phyloP scores from a whole-genome alignment of 305 asterid genomes.

The Rubia tinctorum region DNA sequence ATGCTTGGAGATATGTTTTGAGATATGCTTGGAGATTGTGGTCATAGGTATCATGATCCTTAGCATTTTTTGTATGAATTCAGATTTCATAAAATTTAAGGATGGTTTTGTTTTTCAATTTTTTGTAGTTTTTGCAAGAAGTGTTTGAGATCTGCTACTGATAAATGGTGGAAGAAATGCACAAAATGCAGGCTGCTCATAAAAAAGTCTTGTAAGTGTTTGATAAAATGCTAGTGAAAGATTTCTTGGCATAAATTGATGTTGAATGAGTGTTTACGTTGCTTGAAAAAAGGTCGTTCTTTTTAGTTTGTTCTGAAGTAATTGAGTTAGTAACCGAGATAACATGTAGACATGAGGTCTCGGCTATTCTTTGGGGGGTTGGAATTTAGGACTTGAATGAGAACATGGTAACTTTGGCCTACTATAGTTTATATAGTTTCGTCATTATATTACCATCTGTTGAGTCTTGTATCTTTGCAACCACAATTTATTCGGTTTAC shows the following conservation, averaged over 20 bases:
- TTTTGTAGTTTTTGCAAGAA: conserved; percentile 70
- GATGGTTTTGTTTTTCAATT: neutral
- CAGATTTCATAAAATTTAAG: neutral
- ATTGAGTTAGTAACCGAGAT: neutral
- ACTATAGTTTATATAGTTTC: neutral
- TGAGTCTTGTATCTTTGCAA: neutral
- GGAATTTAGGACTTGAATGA: neutral
- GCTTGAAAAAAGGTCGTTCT: neutral
- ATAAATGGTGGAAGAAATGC: conserved; percentile 89
- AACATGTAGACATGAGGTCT: neutral
- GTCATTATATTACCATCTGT: neutral
- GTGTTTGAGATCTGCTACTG: conserved; percentile 85
- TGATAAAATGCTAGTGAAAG: too few species aligned
- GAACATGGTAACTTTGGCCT: neutral
- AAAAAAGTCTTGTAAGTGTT: conserved; percentile 6
- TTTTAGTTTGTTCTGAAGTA: too few species aligned
- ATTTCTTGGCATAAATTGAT: too few species aligned
- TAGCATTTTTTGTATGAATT: neutral
- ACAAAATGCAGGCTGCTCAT: conserved; percentile 96
- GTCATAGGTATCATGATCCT: conserved; percentile 59
- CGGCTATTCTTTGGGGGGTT: neutral
- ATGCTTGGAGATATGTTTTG: conserved; percentile 83
- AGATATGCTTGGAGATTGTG: conserved; percentile 98
- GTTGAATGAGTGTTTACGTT: too few species aligned
- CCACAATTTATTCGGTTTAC: neutral